These are phyloP conservation scores for Talaromyces ruber DNA, from an alignment of 495 filamentous ascomycete species.

Conservation along the genomic window DNA sequence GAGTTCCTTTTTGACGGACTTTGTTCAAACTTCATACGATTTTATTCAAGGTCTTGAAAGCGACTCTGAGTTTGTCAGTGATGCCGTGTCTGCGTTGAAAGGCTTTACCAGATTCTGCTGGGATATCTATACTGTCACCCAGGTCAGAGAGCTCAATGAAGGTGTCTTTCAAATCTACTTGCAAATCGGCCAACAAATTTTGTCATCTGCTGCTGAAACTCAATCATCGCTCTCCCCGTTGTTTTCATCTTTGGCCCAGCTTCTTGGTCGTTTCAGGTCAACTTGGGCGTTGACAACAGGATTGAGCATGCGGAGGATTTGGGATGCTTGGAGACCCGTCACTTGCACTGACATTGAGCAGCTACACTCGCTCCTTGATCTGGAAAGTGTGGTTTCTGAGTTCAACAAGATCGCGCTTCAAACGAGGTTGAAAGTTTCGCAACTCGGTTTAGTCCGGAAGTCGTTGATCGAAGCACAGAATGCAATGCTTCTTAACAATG, in stretches of 20 bases:
- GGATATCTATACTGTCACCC: conserved; percentile 43
- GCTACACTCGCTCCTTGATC: conserved; percentile 40
- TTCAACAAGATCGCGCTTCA: conserved; percentile 55
- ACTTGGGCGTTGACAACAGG: conserved; percentile 60
- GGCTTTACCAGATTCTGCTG: conserved; percentile 48
- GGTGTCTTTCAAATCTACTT: conserved; percentile 49
- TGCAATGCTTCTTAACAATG: conserved; percentile 30
- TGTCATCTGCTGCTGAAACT: conserved; percentile 18
- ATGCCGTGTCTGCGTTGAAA: conserved; percentile 26
- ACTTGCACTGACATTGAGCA: conserved; percentile 45
- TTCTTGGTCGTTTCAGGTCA: conserved; percentile 37
- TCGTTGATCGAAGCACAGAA: conserved; percentile 35
- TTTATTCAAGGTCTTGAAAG: conserved; percentile 27
- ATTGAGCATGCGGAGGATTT: conserved; percentile 76
- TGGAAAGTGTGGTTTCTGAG: conserved; percentile 62
- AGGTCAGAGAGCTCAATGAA: conserved; percentile 39
- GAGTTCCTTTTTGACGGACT: conserved; percentile 34
- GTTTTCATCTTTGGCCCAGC: conserved; percentile 24
- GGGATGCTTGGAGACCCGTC: conserved; percentile 61
- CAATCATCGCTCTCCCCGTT: conserved; percentile 21
- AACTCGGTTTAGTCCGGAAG: conserved; percentile 29
- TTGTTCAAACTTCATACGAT: conserved; percentile 31
- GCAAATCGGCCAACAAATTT: conserved; percentile 30
- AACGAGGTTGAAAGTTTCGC: conserved; percentile 31
- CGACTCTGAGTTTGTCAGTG: conserved; percentile 15